Percentiles rank a stretch among this genome's conserved stretches.
These are phyloP conservation scores for Aspergillus jensenii DNA, from an alignment of 2,329 filamentous ascomycete genomes.

Conservation along the genomic window DNA sequence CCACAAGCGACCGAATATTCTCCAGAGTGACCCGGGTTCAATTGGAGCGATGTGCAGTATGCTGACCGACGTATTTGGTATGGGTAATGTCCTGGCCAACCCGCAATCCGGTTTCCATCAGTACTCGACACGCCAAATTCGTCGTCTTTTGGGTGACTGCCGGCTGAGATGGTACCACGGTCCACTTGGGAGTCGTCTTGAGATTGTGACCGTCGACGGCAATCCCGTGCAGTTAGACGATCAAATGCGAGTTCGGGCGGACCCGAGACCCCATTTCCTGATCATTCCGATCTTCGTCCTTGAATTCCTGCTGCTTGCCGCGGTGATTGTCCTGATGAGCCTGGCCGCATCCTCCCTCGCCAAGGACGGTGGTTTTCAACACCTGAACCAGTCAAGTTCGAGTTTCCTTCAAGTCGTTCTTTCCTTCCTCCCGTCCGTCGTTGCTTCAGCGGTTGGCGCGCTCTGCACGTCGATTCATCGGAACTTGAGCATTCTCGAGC, in stretches of 20 bases:
- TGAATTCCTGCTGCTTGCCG: constrained; percentile 33
- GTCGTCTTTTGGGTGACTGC: constrained; percentile 28
- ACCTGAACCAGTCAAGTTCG: constrained; percentile 32
- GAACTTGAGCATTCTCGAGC: constrained; percentile 34
- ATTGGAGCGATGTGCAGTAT: constrained; percentile 38
- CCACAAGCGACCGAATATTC: constrained; percentile 28
- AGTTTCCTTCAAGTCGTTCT: constrained; percentile 32
- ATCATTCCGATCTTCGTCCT: constrained; percentile 35
- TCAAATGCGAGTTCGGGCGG: constrained; percentile 24
- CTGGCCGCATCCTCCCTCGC: constrained; percentile 29
- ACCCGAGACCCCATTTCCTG: constrained; percentile 35
- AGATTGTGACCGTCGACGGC: constrained; percentile 31
- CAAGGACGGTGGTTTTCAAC: constrained; percentile 29
- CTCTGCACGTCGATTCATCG: constrained; percentile 36
- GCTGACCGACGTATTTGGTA: constrained; percentile 29
- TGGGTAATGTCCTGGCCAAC: constrained; percentile 28
- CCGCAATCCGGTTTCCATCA: constrained; percentile 31
- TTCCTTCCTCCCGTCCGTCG: constrained; percentile 32
- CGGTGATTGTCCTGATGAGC: constrained; percentile 31
- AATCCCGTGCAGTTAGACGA: constrained; percentile 26
- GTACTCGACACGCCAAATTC: constrained; percentile 34
- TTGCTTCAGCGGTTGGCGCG: constrained; percentile 33
- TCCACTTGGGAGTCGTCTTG: constrained; percentile 26
- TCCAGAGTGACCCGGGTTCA: constrained; percentile 33
- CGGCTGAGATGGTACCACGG: constrained; percentile 30